Percentiles rank a stretch among this genome's conserved stretches.
Conservation (phyloP, 257 asterid genomes). For the Solanum acaule region DNA sequence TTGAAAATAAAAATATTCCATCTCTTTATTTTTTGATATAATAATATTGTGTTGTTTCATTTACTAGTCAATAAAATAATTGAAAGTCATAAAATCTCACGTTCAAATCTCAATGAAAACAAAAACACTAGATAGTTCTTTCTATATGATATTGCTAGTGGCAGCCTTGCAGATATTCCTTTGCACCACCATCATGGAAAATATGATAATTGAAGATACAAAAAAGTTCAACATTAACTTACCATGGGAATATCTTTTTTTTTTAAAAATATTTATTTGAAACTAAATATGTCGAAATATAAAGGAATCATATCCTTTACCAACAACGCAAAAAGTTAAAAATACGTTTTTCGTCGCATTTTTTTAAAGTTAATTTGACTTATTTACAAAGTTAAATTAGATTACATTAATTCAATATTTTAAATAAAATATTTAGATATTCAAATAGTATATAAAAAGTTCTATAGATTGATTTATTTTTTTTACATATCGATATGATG, state of each 20-base stretch:
- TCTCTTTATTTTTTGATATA: neutral
- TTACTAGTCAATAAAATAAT: too few relatives aligned
- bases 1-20: neutral
- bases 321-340: neutral
- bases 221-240: neutral
- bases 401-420: too few relatives aligned
- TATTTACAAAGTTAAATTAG: too few relatives aligned
- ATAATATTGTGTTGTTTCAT: neutral
- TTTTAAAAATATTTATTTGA: neutral
- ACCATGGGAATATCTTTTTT: neutral
- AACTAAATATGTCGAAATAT: neutral
- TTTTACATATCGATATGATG: too few relatives aligned
- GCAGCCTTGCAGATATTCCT: neutral
- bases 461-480: too few relatives aligned
- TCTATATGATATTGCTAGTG: neutral
- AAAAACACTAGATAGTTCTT: too few relatives aligned
- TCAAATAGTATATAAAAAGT: too few relatives aligned
- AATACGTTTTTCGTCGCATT: rapidly evolving
- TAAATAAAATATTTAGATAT: too few relatives aligned
- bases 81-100: rapidly evolving
- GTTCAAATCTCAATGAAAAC: too few relatives aligned
- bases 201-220: neutral
- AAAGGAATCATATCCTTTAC: neutral
- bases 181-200: neutral
- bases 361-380: too few relatives aligned